Conservation (phyloP, 2,329 filamentous ascomycete genomes). For the Sphaerulina populicola region DNA sequence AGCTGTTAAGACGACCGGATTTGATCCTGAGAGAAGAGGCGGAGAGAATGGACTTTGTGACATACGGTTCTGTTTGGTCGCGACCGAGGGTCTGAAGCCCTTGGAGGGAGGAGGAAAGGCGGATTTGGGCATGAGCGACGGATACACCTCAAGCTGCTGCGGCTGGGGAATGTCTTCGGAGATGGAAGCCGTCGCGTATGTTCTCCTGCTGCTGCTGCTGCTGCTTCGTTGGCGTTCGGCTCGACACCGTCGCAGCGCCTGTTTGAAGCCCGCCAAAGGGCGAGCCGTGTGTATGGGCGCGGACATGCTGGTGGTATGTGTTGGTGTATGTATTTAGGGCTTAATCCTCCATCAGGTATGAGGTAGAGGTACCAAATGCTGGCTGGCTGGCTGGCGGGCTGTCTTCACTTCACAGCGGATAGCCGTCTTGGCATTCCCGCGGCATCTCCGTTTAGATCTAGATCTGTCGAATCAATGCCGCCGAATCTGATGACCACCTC, state of each 20-base stretch:
- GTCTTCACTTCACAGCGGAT: not conserved
- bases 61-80: slow-evolving; percentile 31
- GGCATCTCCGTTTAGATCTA: not conserved
- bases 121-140: slow-evolving; percentile 34
- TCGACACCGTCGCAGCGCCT: slow-evolving; percentile 51
- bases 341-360: too few relatives aligned
- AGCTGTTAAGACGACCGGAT: too few relatives aligned
- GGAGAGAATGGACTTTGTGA: not conserved
- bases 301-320: slow-evolving; percentile 43
- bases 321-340: not conserved
- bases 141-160: slow-evolving; percentile 42
- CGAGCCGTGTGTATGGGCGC: slow-evolving; percentile 50
- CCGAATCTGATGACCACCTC: not conserved
- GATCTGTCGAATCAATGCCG: not conserved
- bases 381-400: not conserved
- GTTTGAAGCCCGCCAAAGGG: slow-evolving; percentile 64
- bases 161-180: slow-evolving; percentile 34
- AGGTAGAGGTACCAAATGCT: too few relatives aligned
- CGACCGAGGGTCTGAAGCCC: slow-evolving; percentile 29
- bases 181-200: slow-evolving; percentile 37
- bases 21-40: not conserved
- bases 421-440: not conserved
- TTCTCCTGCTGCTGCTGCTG: slow-evolving; percentile 9
- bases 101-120: slow-evolving; percentile 23
- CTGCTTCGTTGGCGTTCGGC: slow-evolving; percentile 26